Evolutionary conservation across 345 rosid species (phyloP).

Genomic region (Erodium maritimum): DNA sequence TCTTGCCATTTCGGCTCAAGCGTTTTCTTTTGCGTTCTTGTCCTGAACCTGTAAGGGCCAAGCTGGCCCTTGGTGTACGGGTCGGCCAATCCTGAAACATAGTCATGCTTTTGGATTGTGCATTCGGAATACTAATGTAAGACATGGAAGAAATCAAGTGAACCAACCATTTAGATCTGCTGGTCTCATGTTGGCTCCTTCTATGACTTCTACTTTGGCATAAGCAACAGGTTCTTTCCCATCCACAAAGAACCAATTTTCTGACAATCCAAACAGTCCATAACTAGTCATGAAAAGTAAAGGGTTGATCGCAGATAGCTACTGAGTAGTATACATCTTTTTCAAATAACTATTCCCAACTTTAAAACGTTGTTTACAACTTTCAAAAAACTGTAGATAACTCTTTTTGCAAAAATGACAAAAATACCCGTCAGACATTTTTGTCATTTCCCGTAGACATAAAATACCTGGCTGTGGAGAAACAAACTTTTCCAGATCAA

Average conservation of each 20-base stretch:
- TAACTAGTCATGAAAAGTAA: neutral
- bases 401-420: too few species aligned
- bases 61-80: slow-evolving; percentile 92
- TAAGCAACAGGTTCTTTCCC: slow-evolving; percentile 70
- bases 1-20: slow-evolving; percentile 86
- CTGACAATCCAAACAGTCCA: slow-evolving; percentile 19
- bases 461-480: slow-evolving; percentile 49
- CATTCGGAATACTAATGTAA: neutral
- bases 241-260: slow-evolving; percentile 66
- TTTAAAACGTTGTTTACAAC: too few species aligned
- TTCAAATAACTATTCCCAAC: too few species aligned
- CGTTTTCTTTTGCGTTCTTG: slow-evolving; percentile 59
- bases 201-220: slow-evolving; percentile 72
- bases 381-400: too few species aligned
- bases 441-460: too few species aligned
- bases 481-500: slow-evolving; percentile 78
- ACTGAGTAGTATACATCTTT: too few species aligned
- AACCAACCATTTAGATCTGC: slow-evolving; percentile 77
- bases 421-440: too few species aligned
- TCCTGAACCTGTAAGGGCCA: slow-evolving; percentile 69
- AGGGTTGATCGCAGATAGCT: too few species aligned
- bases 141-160: neutral
- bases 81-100: slow-evolving; percentile 74
- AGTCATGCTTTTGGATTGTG: neutral
- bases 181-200: slow-evolving; percentile 72